These are phyloP conservation scores for Cucumis sativus DNA, from an alignment of 306 rosid genomes.

Conservation along the genomic window DNA sequence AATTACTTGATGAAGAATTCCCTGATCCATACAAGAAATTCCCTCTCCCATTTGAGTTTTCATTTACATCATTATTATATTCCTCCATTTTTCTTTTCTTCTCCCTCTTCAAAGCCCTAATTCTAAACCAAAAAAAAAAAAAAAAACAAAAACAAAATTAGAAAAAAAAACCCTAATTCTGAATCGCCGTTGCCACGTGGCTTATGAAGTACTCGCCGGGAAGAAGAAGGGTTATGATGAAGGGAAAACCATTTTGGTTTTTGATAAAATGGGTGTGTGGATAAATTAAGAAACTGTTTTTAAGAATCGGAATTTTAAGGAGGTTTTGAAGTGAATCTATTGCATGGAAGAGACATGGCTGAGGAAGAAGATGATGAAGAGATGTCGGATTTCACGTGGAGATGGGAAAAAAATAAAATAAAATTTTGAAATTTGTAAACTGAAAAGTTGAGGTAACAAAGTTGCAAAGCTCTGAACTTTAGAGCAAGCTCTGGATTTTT, in stretches of 20 bases:
- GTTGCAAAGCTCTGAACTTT: background rate
- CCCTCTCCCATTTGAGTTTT: slow-evolving; percentile 39
- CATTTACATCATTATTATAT: slow-evolving; percentile 46
- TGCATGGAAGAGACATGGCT: background rate
- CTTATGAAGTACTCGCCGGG: background rate
- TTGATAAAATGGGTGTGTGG: background rate
- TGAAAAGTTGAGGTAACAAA: background rate
- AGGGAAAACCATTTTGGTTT: background rate
- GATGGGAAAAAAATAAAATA: background rate
- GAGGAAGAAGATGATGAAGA: background rate
- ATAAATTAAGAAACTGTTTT: background rate
- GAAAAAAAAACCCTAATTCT: background rate
- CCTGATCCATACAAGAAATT: slow-evolving; percentile 57
- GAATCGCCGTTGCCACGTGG: background rate
- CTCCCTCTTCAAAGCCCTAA: slow-evolving; percentile 3
- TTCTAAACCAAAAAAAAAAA: no score
- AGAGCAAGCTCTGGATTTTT: background rate
- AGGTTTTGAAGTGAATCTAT: slow-evolving; percentile 10
- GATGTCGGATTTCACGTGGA: background rate
- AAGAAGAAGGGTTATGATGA: background rate
- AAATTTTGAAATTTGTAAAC: background rate
- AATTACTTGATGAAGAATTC: slow-evolving; percentile 19
- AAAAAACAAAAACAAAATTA: background rate
- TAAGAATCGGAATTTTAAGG: background rate
- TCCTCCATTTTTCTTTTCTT: slow-evolving; percentile 33